Base-by-base conservation (phyloP, 139 green algal species). In the Asterochloris erici region DNA sequence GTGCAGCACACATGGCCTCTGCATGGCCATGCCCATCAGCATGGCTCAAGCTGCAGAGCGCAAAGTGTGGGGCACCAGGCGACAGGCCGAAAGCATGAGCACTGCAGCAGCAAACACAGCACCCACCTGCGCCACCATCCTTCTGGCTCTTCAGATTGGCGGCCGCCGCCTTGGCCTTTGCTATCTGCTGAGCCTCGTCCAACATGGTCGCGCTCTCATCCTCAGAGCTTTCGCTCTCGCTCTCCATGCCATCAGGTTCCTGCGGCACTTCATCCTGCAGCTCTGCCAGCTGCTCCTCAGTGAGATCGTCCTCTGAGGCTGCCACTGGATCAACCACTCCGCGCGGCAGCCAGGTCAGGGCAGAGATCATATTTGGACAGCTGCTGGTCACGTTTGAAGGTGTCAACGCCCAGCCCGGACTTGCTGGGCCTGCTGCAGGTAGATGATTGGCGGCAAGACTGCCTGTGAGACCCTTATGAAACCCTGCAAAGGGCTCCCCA, bases 341-440 rank as follows among this genome's bases (percentile, higher is more conserved):
- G 15, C 85, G 84, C 0, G 95, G 93, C 63, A 98, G 83, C 91
- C 92, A 98, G 60, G 82, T 86, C 0, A 97, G 61, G 0, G 91
- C 83, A 9, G 89, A 94, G 29, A 98, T 96, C 95, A 98, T 98
- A 23, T 0, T 54, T 13, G 6, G 0, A 10, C 26, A 73, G 23
- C 17, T 23, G n/a, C 14, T 9, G n/a, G 71, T 28, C 9, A 54
- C 71, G 2, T 38, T 29, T 47, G 2, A 38, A 19, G 71, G 24
- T 60, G 24, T 38, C 24, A 24, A 19, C 26, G n/a, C 15, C n/a
- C 71, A 38, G 24, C n/a, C 23, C 71, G 71, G 19, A 77, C 38
- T 54, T 54, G 38, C 38, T 54, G 38, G 38, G 38, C 38, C 38
- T 54, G 38, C 38, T 54, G 38, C 38, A 54, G 2, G 38, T 6